Conservation (phyloP, 495 filamentous ascomycete genomes). For the Niebla homalea region DNA sequence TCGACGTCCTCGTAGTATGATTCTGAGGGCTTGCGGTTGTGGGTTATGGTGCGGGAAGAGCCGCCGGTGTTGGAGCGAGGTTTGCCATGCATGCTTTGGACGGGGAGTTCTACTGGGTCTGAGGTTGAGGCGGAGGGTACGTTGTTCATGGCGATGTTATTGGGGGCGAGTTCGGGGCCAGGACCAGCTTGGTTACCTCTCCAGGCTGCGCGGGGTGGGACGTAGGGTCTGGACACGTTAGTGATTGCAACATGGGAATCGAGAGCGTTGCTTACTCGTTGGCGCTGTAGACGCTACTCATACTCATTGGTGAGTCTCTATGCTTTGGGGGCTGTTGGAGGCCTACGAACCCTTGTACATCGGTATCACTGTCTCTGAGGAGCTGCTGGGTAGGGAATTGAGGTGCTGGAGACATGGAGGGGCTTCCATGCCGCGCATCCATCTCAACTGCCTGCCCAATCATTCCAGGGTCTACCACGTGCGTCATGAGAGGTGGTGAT, state of each 20-base stretch:
- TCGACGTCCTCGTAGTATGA: constrained; percentile 91
- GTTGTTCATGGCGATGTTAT: constrained; percentile 4
- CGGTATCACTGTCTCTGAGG: constrained; percentile 51
- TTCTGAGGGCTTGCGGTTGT: constrained; percentile 32
- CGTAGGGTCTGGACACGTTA: constrained; percentile 39
- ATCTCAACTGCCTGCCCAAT: constrained; percentile 76
- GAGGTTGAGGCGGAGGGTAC: constrained; percentile 14
- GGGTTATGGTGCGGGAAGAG: constrained; percentile 19
- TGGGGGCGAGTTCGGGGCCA: constrained; percentile 6
- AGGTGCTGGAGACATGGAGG: constrained; percentile 24
- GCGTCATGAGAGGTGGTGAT: constrained; percentile 40
- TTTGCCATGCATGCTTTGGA: constrained; percentile 19
- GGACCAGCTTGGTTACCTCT: constrained; percentile 2
- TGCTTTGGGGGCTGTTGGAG: constrained; percentile 39
- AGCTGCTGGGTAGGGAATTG: constrained; percentile 22
- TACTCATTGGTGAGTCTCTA: constrained; percentile 33
- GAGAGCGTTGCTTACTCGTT: constrained; percentile 52
- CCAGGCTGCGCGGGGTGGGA: constrained; percentile 47
- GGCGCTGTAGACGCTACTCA: constrained; percentile 50
- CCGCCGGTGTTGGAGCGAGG: constrained; percentile 23
- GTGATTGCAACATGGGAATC: constrained; percentile 10
- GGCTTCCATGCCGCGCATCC: constrained; percentile 51
- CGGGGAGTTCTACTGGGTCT: constrained; percentile 30
- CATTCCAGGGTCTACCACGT: constrained; percentile 25
- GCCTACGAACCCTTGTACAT: constrained; percentile 54